Conservation (phyloP, 352 stramenopile genomes). For the Halophytophthora batemanensis region DNA sequence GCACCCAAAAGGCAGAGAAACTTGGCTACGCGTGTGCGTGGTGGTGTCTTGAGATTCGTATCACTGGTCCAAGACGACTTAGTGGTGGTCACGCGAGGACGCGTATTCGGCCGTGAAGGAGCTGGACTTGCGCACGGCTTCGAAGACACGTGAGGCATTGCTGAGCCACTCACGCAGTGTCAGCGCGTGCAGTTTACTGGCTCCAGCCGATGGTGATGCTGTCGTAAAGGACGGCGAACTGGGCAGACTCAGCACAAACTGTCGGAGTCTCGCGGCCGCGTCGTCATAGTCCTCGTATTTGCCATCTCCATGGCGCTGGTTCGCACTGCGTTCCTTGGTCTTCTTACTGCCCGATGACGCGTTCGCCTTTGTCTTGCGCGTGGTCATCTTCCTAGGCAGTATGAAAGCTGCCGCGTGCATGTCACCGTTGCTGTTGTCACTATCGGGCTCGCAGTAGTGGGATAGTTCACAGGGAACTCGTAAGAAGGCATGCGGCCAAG, state of each 20-base stretch:
- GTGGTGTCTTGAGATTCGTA: too few relatives aligned
- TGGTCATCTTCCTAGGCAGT: slow-evolving; percentile 10
- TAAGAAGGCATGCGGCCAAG: slow-evolving; percentile 25
- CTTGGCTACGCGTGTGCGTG: too few relatives aligned
- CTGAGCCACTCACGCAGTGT: slow-evolving; percentile 77
- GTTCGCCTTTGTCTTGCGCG: too few relatives aligned
- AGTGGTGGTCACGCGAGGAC: slow-evolving; percentile 39
- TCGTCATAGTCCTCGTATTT: slow-evolving; percentile 33
- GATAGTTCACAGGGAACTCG: slow-evolving; percentile 18
- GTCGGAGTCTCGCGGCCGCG: slow-evolving; percentile 24
- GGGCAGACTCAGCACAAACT: slow-evolving; percentile 28
- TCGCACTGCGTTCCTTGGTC: slow-evolving; percentile 1
- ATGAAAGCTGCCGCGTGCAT: slow-evolving; percentile 13
- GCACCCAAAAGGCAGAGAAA: too few relatives aligned
- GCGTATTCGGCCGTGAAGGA: slow-evolving; percentile 52
- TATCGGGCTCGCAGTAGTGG: slow-evolving; percentile 5
- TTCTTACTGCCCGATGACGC: slow-evolving; percentile 13
- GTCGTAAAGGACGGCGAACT: slow-evolving; percentile 26
- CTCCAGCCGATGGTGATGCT: too few relatives aligned
- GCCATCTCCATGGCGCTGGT: neutral
- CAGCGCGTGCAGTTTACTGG: slow-evolving; percentile 19
- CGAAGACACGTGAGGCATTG: slow-evolving; percentile 65
- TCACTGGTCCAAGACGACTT: too few relatives aligned
- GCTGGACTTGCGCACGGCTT: slow-evolving; percentile 62
- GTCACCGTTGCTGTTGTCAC: slow-evolving; percentile 1